Percentiles rank a stretch among this genome's conserved stretches.
phyloP scores from a whole-genome alignment of 2,329 filamentous ascomycete genomes.

The Verticillium nubilum region DNA sequence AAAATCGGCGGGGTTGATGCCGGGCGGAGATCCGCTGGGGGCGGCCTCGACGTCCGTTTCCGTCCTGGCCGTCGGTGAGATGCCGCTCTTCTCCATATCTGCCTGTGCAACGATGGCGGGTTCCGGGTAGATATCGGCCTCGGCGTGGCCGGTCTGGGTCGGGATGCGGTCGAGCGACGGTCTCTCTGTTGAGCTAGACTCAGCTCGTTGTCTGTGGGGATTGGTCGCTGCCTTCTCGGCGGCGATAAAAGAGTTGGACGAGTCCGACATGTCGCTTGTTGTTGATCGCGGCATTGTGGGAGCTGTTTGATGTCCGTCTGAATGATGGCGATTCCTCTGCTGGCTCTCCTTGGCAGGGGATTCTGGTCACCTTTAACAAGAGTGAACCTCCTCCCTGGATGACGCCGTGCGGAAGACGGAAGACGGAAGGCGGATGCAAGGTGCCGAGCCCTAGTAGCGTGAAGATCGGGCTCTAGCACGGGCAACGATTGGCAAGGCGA shows the following conservation, averaged over 20 bases:
- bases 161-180: slow-evolving; percentile 20
- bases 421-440: not conserved
- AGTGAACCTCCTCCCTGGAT: not conserved
- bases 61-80: slow-evolving; percentile 6
- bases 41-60: not conserved
- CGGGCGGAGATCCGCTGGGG: not conserved
- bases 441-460: not conserved
- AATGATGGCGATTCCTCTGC: not conserved
- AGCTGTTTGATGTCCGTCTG: not conserved
- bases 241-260: slow-evolving; percentile 12
- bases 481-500: not conserved
- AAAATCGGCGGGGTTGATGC: not conserved
- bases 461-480: not conserved
- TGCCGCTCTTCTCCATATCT: slow-evolving; percentile 26
- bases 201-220: slow-evolving; percentile 6
- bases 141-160: slow-evolving; percentile 25
- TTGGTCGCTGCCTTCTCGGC: slow-evolving; percentile 6
- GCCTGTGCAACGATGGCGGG: slow-evolving; percentile 20
- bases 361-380: not conserved
- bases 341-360: not conserved
- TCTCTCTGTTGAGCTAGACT: slow-evolving; percentile 2
- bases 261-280: slow-evolving; percentile 5
- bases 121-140: slow-evolving; percentile 27
- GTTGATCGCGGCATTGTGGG: slow-evolving; percentile 5
- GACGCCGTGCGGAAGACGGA: not conserved